These are phyloP conservation scores for Aspergillus transmontanensis DNA, from an alignment of 2,329 filamentous ascomycete genomes.

Conservation along the genomic window DNA sequence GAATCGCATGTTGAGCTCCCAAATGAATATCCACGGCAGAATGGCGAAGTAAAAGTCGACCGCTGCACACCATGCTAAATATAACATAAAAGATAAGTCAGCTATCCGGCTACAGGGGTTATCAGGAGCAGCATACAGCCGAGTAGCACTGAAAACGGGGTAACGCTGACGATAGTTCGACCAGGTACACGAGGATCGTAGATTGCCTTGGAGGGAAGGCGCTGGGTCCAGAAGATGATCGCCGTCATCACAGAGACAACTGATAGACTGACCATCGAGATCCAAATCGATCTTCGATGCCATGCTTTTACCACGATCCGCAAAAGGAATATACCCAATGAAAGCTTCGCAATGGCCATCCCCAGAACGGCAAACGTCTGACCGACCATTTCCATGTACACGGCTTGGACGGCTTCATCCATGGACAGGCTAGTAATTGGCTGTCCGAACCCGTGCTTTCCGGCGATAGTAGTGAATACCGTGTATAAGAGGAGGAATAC, in stretches of 20 bases:
- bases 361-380: slow-evolving; percentile 43
- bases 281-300: slow-evolving; percentile 43
- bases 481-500: slow-evolving; percentile 32
- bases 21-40: slow-evolving; percentile 43
- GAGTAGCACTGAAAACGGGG: slow-evolving; percentile 17
- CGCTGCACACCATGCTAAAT: slow-evolving; percentile 20
- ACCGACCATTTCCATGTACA: slow-evolving; percentile 26
- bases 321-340: slow-evolving; percentile 44
- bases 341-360: slow-evolving; percentile 44
- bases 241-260: slow-evolving; percentile 25
- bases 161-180: slow-evolving; percentile 15
- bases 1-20: slow-evolving; percentile 38
- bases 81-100: not conserved
- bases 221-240: slow-evolving; percentile 20
- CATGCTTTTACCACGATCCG: slow-evolving; percentile 38
- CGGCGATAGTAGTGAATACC: slow-evolving; percentile 34
- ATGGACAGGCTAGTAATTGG: slow-evolving; percentile 23
- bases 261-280: slow-evolving; percentile 22
- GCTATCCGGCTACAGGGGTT: not conserved
- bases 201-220: slow-evolving; percentile 14
- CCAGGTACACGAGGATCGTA: slow-evolving; percentile 22
- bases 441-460: slow-evolving; percentile 39
- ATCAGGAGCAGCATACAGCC: slow-evolving; percentile 15
- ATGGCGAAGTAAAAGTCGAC: slow-evolving; percentile 43
- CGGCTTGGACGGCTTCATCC: slow-evolving; percentile 28